phyloP scores from a whole-genome alignment of 2,329 filamentous ascomycete species.

The Madurella mycetomatis region DNA sequence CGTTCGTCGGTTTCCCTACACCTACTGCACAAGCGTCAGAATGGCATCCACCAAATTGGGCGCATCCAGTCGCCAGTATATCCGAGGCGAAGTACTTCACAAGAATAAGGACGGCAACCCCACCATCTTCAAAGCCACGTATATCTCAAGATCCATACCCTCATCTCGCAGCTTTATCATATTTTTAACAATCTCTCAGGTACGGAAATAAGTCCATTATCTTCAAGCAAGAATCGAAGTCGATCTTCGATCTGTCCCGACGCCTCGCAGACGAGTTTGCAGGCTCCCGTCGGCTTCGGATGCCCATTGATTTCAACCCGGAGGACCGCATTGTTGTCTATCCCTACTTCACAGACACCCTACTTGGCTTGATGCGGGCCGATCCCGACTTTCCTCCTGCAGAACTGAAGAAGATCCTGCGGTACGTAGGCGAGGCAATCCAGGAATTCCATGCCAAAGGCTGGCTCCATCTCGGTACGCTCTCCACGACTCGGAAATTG shows the following conservation, averaged over 20 bases:
- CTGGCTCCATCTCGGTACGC: slow-evolving; percentile 2
- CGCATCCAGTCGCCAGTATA: neutral
- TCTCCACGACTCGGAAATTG: neutral
- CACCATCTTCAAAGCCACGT: too few species aligned
- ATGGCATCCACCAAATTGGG: slow-evolving; percentile 2
- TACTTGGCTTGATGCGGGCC: too few species aligned
- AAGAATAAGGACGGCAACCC: neutral
- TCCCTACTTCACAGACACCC: slow-evolving; percentile 1
- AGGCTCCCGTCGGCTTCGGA: slow-evolving; percentile 2
- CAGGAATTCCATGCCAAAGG: neutral
- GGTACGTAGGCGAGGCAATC: too few species aligned
- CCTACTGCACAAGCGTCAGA: neutral
- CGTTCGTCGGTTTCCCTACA: too few species aligned
- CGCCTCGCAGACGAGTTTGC: slow-evolving; percentile 3
- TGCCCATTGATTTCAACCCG: neutral
- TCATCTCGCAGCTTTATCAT: too few species aligned
- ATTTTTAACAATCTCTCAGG: neutral
- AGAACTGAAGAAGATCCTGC: too few species aligned
- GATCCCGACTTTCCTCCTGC: too few species aligned
- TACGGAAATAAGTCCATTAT: slow-evolving; percentile 1
- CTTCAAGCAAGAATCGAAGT: neutral
- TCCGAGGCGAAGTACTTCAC: slow-evolving; percentile 1
- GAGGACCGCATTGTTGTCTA: neutral
- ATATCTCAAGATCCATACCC: too few species aligned
- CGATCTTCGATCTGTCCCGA: neutral